These are phyloP conservation scores for Casuarina cunninghamiana DNA, from an alignment of 306 rosid genomes.

Conservation along the genomic window DNA sequence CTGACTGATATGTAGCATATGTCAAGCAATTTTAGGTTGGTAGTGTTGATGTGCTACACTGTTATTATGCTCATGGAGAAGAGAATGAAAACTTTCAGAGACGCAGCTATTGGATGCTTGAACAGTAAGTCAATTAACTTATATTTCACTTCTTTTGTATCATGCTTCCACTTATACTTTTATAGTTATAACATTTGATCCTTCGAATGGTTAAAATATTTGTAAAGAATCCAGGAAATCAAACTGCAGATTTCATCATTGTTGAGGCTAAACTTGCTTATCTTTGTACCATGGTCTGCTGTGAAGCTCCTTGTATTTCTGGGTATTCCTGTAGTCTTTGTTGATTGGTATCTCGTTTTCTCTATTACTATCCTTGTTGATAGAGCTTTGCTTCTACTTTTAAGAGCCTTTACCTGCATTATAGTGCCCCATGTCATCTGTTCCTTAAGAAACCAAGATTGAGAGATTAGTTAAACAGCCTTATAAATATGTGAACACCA, in stretches of 20 bases:
- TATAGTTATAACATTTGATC: neutral
- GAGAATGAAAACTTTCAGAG: constrained; percentile 88
- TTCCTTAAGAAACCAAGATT: neutral
- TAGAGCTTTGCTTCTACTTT: neutral
- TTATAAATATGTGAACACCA: neutral
- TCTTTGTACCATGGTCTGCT: neutral
- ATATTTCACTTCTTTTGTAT: neutral
- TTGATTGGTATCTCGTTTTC: neutral
- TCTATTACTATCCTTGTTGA: neutral
- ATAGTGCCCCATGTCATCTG: neutral
- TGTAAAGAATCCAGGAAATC: constrained; percentile 9
- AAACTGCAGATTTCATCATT: constrained; percentile 10
- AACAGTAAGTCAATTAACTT: constrained; percentile 62
- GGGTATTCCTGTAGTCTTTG: neutral
- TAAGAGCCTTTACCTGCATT: neutral
- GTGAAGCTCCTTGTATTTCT: neutral
- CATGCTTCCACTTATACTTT: neutral
- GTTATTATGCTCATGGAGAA: constrained; percentile 98
- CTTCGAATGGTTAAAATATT: neutral
- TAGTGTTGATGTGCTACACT: constrained; percentile 83
- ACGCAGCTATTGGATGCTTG: constrained; percentile 97
- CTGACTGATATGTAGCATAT: constrained; percentile 28
- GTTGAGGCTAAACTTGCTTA: neutral
- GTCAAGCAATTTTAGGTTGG: constrained; percentile 75
- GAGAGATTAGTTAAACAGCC: neutral